A percentile compares a stretch with the other conserved stretches of the same genome.
phyloP scores from a whole-genome alignment of 768 basidiomycete species.

The Pisolithus tinctorius region DNA sequence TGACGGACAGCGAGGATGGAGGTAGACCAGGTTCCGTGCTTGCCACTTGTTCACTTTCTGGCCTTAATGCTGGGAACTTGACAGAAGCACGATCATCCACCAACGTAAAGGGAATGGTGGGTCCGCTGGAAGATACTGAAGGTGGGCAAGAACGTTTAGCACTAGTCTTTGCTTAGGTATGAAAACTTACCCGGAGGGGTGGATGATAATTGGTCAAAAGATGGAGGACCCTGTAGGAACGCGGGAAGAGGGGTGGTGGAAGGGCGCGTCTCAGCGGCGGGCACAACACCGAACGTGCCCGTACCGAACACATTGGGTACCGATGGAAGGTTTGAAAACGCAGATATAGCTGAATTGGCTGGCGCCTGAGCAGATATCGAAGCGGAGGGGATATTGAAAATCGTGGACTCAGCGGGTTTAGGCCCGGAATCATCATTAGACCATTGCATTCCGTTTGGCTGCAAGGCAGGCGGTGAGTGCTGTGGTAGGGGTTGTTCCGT shows the following conservation, averaged over 20 bases:
- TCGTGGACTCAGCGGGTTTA: constrained; percentile 19
- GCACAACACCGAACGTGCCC: constrained; percentile 13
- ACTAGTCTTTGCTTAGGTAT: too few species aligned
- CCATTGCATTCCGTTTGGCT: constrained; percentile 28
- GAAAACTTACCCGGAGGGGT: constrained; percentile 11
- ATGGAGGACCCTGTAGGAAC: too few species aligned
- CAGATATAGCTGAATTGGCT: constrained; percentile 16
- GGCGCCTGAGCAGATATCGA: constrained; percentile 11
- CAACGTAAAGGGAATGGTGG: not conserved
- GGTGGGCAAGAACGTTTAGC: not conserved
- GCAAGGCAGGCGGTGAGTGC: constrained; percentile 8
- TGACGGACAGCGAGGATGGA: not conserved
- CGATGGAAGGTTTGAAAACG: constrained; percentile 29
- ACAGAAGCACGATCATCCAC: not conserved
- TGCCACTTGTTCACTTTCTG: not conserved
- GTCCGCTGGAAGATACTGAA: not conserved
- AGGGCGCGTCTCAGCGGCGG: constrained; percentile 2
- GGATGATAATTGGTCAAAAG: not conserved
- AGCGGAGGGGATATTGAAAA: constrained; percentile 9
- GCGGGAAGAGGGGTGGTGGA: not conserved
- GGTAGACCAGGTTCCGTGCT: not conserved
- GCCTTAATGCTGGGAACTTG: not conserved
- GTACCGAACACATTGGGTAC: constrained; percentile 30
- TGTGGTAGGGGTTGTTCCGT: not conserved
- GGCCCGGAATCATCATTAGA: constrained; percentile 26